phyloP scores from a whole-genome alignment of 495 filamentous ascomycete genomes.

The Aspergillus ostianus region DNA sequence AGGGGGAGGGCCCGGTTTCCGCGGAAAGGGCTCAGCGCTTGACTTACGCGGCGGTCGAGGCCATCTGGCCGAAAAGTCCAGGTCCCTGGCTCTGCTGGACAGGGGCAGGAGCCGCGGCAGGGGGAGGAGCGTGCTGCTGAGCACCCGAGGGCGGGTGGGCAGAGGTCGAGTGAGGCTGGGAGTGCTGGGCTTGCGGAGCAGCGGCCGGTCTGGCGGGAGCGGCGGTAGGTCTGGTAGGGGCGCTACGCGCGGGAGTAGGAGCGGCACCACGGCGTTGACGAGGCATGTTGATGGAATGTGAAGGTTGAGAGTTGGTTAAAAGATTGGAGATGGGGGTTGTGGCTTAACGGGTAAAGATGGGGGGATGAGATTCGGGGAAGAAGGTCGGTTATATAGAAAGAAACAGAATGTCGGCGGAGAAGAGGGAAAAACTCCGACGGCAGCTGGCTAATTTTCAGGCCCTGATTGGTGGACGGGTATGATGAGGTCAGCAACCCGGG shows the following conservation, averaged over 20 bases:
- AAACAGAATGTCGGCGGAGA: constrained; percentile 23
- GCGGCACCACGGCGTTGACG: constrained; percentile 69
- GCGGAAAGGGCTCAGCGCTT: background rate
- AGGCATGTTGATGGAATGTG: constrained; percentile 57
- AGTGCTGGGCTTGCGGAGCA: constrained; percentile 44
- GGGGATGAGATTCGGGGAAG: constrained; percentile 13
- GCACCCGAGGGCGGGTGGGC: constrained; percentile 51
- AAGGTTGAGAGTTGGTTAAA: constrained; percentile 10
- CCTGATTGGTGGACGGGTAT: constrained; percentile 22
- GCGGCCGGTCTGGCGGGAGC: constrained; percentile 59
- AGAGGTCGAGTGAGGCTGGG: constrained; percentile 60
- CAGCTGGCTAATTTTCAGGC: constrained; percentile 9
- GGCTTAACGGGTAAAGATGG: constrained; percentile 4
- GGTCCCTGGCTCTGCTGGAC: constrained; percentile 59
- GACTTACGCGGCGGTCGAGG: constrained; percentile 78
- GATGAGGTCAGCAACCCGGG: constrained; percentile 14
- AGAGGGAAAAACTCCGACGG: constrained; percentile 28
- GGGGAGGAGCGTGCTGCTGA: constrained; percentile 36
- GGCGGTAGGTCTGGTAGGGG: constrained; percentile 65
- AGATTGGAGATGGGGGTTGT: constrained; percentile 16
- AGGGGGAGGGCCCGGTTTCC: too few relatives aligned
- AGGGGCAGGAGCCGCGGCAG: constrained; percentile 38
- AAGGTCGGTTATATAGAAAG: constrained; percentile 13
- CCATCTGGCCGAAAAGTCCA: constrained; percentile 83
- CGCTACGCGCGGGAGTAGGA: constrained; percentile 53